Base-by-base conservation (phyloP, 176 grass and related monocot genomes). In the Oropetium thomaeum region DNA sequence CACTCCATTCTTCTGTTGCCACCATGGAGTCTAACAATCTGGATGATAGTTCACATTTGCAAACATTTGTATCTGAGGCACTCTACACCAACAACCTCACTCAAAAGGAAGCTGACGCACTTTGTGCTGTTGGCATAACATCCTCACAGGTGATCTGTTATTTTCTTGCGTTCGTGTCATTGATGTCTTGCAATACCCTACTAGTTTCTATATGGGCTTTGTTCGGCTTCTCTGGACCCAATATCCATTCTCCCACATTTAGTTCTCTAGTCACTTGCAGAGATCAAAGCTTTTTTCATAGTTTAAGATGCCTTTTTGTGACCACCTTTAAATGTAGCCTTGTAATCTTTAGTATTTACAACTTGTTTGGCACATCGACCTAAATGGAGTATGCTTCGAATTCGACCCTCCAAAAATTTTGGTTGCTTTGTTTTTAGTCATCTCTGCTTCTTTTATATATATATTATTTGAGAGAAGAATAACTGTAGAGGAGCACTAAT, bases 1-100 rank as follows among this genome's bases (percentile, higher is more conserved):
- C 70, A 44, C 72, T 93, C 39, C 62, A 85, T 54, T 82, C 91
- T 85, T 87, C 87, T 60, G 61, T 83, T 85, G 44, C 84, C 32
- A 82, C 79, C 22, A 55, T 77, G 58, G 76, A 70, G 58, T 71
- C 71, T 58, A 85, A 81, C 62, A 87, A 68, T 74, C 75, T 79
- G 68, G 89, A 77, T 63, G 81, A 76, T 62, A 84, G 69, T 74
- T 73, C 65, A 26, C 62, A 45, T n/a, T 59, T 85, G 77, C 85
- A 87, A 71, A 82, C 85, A 74, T 84, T 81, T 34, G 80, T 72
- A 66, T 79, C 85, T 68, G 88, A 87, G 69, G 83, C 85, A 43
- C 55, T 83, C 17, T 94, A 88, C 84, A 91, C 80, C 52, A 83
- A 85, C 65, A 75, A 87, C 71, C 78, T 87, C 34, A 85, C 79